phyloP scores from a whole-genome alignment of 495 filamentous ascomycete genomes.

The Penicillium nucicola region DNA sequence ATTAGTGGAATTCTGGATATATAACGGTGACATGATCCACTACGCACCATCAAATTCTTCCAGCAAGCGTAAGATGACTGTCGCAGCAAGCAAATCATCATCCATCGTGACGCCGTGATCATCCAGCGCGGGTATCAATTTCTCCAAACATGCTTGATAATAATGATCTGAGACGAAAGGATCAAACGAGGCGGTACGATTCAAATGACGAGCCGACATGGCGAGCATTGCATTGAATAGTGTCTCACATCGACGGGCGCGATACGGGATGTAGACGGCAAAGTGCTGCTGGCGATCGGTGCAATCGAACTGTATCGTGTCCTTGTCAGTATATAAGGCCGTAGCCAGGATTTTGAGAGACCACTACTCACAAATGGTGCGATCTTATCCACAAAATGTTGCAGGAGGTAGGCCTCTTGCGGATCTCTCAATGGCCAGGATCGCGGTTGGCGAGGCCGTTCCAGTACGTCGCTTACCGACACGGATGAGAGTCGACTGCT shows the following conservation, averaged over 20 bases:
- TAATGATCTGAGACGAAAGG: slow-evolving; percentile 45
- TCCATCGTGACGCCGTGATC: slow-evolving; percentile 46
- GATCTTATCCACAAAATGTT: slow-evolving; percentile 22
- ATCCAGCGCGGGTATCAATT: slow-evolving; percentile 47
- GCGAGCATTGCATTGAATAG: slow-evolving; percentile 59
- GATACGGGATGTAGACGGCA: slow-evolving; percentile 48
- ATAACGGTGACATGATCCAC: not conserved
- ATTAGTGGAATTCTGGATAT: not conserved
- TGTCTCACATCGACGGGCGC: slow-evolving; percentile 46
- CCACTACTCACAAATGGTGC: slow-evolving; percentile 18
- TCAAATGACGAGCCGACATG: slow-evolving; percentile 53
- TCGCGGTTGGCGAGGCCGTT: not conserved
- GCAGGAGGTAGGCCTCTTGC: slow-evolving; percentile 17
- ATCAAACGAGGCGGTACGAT: slow-evolving; percentile 44
- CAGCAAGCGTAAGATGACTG: slow-evolving; percentile 57
- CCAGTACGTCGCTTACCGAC: not conserved
- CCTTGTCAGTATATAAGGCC: not conserved
- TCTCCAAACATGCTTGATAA: slow-evolving; percentile 46
- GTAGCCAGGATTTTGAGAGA: not conserved
- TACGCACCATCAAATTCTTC: slow-evolving; percentile 58
- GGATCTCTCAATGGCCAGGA: slow-evolving; percentile 23
- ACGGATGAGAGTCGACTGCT: not conserved
- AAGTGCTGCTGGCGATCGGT: slow-evolving; percentile 56
- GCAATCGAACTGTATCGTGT: slow-evolving; percentile 49
- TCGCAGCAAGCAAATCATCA: slow-evolving; percentile 57